Conservation (phyloP, 2,329 filamentous ascomycete genomes). For the Zelopaecilomyces penicillatus region DNA sequence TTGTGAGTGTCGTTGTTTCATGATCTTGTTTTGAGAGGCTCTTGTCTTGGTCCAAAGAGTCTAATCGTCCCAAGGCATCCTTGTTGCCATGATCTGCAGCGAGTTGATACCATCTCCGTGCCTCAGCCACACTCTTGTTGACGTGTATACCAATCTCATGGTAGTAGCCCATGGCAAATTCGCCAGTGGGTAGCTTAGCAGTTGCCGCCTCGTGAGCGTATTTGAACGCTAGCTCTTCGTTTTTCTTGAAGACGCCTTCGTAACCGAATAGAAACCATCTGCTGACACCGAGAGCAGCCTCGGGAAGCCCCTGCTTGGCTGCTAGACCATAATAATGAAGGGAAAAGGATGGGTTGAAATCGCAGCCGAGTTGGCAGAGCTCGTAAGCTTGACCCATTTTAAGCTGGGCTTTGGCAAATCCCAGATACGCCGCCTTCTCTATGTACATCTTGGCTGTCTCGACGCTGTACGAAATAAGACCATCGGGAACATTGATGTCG, state of each 20-base stretch:
- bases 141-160: slow-evolving; percentile 93
- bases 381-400: slow-evolving; percentile 98
- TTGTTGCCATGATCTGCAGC: slow-evolving; percentile 87
- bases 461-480: slow-evolving; percentile 62
- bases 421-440: slow-evolving; percentile 91
- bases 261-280: slow-evolving; percentile 98
- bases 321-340: slow-evolving; percentile 94
- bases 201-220: slow-evolving; percentile 83
- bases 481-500: slow-evolving; percentile 73
- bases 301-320: slow-evolving; percentile 81
- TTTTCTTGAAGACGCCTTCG: slow-evolving; percentile 87
- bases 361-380: slow-evolving; percentile 84
- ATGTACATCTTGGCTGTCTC: slow-evolving; percentile 75
- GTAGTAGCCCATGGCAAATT: slow-evolving; percentile 97
- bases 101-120: slow-evolving; percentile 81
- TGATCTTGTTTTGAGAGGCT: slow-evolving; percentile 86
- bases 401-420: slow-evolving; percentile 90
- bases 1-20: slow-evolving; percentile 78
- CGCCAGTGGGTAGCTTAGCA: slow-evolving; percentile 75
- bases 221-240: slow-evolving; percentile 84
- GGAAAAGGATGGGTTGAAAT: slow-evolving; percentile 87
- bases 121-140: slow-evolving; percentile 72
- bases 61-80: slow-evolving; percentile 73
- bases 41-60: slow-evolving; percentile 74
- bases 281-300: slow-evolving; percentile 92